Base-by-base conservation (phyloP, 1,284 basidiomycete genomes). In the Trichosporon faecale region DNA sequence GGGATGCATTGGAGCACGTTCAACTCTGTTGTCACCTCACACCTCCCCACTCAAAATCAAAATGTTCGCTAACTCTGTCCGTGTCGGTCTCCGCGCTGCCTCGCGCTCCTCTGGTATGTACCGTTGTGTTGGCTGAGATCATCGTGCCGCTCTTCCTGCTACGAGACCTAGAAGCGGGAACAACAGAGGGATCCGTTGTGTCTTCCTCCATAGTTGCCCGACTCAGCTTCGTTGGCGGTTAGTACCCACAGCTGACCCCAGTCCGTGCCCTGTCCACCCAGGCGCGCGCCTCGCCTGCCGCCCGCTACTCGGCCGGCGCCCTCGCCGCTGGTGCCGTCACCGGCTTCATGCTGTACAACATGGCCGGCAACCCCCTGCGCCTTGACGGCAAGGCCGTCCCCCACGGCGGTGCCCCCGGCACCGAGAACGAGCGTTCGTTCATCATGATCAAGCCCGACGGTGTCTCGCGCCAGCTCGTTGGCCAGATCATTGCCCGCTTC, bases 371-470 rank as follows among this genome's bases (percentile, higher is more conserved):
- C 65, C 65, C 71, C 16, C 64, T 75, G 49, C 65, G 75, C 66
- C 79, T 84, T 68, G 84, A 85, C 71, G 83, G 82, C 60, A 72
- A 79, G 57, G 80, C 78, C 49, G 80, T 79, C 76, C 84, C 83
- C 70, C 84, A 85, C 68, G 72, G 84, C n/a, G 85, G 85, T 55
- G 83, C 84, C 76, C 81, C 83, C 75, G 80, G 82, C 31, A 85
- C 83, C 44, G 76, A 76, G 52, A 75, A 79, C 40, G 84, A 85
- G 78, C 77, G 82, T 68, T 83, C 83, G 66, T 85, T 84, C 74
- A 78, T 85, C 77, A 85, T 85, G 85, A 80, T 81, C 78, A 80
- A 82, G 76, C 81, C 81, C 25, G 81, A 82, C 70, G 81, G 81
- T 71, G 79, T 81, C 29, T 78, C 77, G 37, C 75, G 79, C 69